Conservation (phyloP, 495 filamentous ascomycete species). For the Aspergillus conjunctus region DNA sequence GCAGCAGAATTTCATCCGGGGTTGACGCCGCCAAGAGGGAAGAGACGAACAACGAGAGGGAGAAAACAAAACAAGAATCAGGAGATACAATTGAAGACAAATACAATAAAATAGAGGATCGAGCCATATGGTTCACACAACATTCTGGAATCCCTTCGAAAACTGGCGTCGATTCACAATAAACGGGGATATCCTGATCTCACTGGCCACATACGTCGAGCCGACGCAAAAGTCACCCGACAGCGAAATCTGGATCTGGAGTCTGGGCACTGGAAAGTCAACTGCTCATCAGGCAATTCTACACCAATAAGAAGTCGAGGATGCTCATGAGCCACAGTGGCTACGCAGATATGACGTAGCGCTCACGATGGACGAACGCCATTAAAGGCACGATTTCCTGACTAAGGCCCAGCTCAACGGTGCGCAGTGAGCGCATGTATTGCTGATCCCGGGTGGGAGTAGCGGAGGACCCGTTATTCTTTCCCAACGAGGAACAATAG, state of each 20-base stretch:
- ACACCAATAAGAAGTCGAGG: not conserved
- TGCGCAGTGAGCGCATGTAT: not conserved
- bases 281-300: not conserved
- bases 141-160: too few relatives aligned
- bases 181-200: constrained; percentile 4
- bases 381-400: not conserved
- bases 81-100: too few relatives aligned
- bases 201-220: not conserved
- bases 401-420: not conserved
- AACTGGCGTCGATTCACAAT: not conserved
- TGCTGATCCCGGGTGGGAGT: not conserved
- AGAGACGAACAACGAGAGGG: too few relatives aligned
- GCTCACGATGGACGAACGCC: not conserved
- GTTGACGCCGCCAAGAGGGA: too few relatives aligned
- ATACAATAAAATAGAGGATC: too few relatives aligned
- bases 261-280: constrained; percentile 1
- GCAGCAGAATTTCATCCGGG: too few relatives aligned
- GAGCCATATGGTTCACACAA: too few relatives aligned
- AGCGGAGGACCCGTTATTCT: not conserved
- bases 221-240: constrained; percentile 15
- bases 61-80: too few relatives aligned
- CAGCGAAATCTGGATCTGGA: constrained; percentile 3
- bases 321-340: constrained; percentile 15
- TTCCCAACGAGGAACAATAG: not conserved
- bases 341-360: constrained; percentile 17